phyloP scores from a whole-genome alignment of 2,329 filamentous ascomycete species.

The Diaporthe eres region DNA sequence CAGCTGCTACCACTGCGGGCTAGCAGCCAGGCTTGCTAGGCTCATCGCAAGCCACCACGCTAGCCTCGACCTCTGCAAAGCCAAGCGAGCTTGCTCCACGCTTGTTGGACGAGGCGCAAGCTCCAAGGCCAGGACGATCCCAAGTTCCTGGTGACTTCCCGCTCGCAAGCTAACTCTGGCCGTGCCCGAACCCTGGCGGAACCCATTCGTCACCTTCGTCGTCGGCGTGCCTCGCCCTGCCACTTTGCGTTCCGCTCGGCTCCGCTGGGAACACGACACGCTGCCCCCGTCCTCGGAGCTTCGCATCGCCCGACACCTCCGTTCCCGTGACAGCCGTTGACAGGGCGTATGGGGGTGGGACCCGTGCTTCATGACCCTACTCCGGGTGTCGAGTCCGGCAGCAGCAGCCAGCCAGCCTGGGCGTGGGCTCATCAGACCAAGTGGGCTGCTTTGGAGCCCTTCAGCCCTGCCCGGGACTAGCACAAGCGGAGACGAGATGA shows the following conservation, averaged over 20 bases:
- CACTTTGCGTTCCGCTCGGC: not conserved
- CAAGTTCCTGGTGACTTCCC: constrained; percentile 16
- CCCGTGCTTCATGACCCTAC: not conserved
- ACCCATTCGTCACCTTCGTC: constrained; percentile 11
- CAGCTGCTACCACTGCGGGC: constrained; percentile 11
- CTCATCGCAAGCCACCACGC: constrained; percentile 25
- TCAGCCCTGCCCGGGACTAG: constrained; percentile 21
- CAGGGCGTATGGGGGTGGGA: not conserved
- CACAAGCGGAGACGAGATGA: constrained; percentile 32
- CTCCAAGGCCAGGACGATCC: constrained; percentile 17
- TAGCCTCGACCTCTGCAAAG: constrained; percentile 10
- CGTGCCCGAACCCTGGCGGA: constrained; percentile 16
- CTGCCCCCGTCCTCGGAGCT: constrained; percentile 9
- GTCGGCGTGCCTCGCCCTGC: constrained; percentile 5
- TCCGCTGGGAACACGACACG: constrained; percentile 7
- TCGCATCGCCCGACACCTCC: constrained; percentile 12
- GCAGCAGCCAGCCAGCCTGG: constrained; percentile 6
- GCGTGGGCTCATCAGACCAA: constrained; percentile 27
- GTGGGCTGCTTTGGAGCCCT: constrained; percentile 13
- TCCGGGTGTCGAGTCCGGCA: not conserved
- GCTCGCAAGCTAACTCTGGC: constrained; percentile 9
- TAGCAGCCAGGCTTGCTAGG: constrained; percentile 13
- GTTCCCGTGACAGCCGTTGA: constrained; percentile 9
- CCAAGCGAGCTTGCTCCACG: constrained; percentile 29
- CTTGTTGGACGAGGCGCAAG: constrained; percentile 15